Percentiles rank a stretch among this genome's conserved stretches.
Conservation (phyloP, 352 stramenopile genomes). For the Phytophthora agathidicida region DNA sequence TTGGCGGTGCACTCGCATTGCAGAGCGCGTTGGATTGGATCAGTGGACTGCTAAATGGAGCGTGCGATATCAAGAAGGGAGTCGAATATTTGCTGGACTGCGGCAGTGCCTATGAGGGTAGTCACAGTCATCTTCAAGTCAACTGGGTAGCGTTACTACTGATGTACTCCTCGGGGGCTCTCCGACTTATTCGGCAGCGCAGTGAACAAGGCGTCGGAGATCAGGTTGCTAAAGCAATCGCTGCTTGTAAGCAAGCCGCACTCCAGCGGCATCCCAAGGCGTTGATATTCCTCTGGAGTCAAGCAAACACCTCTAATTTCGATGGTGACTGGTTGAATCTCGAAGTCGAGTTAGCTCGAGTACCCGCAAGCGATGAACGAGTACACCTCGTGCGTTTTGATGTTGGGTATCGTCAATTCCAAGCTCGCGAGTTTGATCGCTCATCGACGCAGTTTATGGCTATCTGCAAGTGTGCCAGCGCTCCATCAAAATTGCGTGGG, state of each 20-base stretch:
- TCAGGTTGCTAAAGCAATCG: conserved; percentile 1
- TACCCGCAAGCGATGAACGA: conserved; percentile 21
- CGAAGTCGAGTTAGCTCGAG: conserved; percentile 12
- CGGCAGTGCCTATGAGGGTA: not conserved
- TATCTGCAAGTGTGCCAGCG: conserved; percentile 44
- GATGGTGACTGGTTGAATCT: conserved; percentile 11
- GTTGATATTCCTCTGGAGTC: conserved; percentile 49
- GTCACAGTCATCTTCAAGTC: conserved; percentile 6
- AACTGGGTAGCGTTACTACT: conserved; percentile 43
- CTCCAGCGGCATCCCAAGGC: conserved; percentile 31
- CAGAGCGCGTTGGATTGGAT: conserved; percentile 40
- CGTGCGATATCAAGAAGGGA: conserved; percentile 28
- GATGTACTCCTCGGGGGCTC: conserved; percentile 30
- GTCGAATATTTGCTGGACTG: conserved; percentile 36
- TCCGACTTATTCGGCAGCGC: conserved; percentile 33
- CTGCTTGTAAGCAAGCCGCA: conserved; percentile 9
- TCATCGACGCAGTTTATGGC: conserved; percentile 37
- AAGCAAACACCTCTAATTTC: conserved; percentile 11
- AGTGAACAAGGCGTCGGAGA: conserved; percentile 1
- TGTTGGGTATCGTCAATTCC: conserved; percentile 35
- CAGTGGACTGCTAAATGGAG: conserved; percentile 16
- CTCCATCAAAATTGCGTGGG: conserved; percentile 42
- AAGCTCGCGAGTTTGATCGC: conserved; percentile 30
- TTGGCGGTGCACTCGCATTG: conserved; percentile 29
- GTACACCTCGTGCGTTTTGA: conserved; percentile 49